Conservation (phyloP, 2,329 filamentous ascomycete genomes). For the Alternaria longipes region DNA sequence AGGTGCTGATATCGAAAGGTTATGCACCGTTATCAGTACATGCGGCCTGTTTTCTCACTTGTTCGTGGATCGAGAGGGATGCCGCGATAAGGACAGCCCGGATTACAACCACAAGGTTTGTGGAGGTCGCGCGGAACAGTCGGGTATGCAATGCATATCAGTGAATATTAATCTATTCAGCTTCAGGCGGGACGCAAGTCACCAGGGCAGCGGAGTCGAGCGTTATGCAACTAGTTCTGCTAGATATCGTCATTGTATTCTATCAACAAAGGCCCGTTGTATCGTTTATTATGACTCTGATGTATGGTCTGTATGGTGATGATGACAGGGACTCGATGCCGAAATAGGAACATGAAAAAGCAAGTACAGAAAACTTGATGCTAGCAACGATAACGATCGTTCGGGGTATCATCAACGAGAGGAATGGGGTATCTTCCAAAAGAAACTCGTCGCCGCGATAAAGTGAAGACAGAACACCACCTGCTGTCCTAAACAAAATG, state of each 20-base stretch:
- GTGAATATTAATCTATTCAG: conserved; percentile 15
- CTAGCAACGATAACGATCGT: conserved; percentile 34
- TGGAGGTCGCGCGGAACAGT: conserved; percentile 13
- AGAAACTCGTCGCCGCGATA: conserved; percentile 22
- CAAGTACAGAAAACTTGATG: conserved; percentile 18
- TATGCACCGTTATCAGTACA: conserved; percentile 37
- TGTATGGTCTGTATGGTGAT: conserved; percentile 1
- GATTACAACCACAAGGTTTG: conserved; percentile 5
- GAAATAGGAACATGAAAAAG: not conserved
- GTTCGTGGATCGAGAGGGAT: conserved; percentile 5
- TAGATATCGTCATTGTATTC: conserved; percentile 19
- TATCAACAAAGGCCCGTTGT: not conserved
- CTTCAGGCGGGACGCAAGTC: conserved; percentile 14
- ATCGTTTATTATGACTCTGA: conserved; percentile 6
- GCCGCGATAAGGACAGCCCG: conserved; percentile 18
- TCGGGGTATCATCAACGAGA: conserved; percentile 42
- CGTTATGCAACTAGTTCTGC: conserved; percentile 18
- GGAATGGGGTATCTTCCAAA: conserved; percentile 39
- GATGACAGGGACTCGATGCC: not conserved
- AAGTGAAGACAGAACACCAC: conserved; percentile 22
- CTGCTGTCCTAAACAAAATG: conserved; percentile 3
- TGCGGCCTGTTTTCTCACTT: conserved; percentile 1
- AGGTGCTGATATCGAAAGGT: conserved; percentile 25
- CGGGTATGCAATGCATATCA: conserved; percentile 19
- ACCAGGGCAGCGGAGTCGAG: conserved; percentile 21